phyloP scores from a whole-genome alignment of 305 asterid genomes.

The Fraxinus latifolia region DNA sequence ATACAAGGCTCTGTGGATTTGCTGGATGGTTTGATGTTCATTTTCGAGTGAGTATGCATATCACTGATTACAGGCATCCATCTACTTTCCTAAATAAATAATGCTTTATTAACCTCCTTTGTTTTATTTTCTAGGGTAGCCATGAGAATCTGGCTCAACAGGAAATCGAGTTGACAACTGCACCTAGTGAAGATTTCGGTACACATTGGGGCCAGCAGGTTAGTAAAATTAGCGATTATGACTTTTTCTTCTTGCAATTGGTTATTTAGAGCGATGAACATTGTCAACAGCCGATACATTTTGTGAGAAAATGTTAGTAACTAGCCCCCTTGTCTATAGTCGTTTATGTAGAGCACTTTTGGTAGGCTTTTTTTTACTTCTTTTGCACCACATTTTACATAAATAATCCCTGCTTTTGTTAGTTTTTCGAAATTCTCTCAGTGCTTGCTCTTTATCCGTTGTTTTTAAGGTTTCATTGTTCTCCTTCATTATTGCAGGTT shows the following conservation, averaged over 20 bases:
- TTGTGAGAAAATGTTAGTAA: background rate
- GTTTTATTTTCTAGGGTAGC: constrained; percentile 54
- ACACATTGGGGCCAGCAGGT: constrained; percentile 99
- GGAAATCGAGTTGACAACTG: constrained; percentile 80
- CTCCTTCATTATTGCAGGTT: constrained; percentile 44
- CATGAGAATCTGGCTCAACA: constrained; percentile 58
- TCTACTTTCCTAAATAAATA: background rate
- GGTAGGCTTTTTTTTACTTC: background rate
- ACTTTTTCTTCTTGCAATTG: background rate
- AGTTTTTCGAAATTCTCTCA: background rate
- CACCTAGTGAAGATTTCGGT: constrained; percentile 60
- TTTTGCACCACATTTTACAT: background rate
- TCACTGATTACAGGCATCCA: constrained; percentile 3
- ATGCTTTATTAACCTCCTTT: constrained; percentile 14
- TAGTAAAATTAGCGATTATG: constrained; percentile 13
- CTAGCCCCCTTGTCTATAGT: background rate
- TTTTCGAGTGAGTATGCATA: constrained; percentile 65
- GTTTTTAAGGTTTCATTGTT: background rate
- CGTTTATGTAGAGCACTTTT: background rate
- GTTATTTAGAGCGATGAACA: background rate
- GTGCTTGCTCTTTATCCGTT: background rate
- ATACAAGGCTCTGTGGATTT: constrained; percentile 64
- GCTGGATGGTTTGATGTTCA: constrained; percentile 99
- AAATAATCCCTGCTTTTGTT: background rate
- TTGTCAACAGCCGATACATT: background rate